Conservation (phyloP, 2,329 filamentous ascomycete genomes). For the Aspergillus eucalypticola region DNA sequence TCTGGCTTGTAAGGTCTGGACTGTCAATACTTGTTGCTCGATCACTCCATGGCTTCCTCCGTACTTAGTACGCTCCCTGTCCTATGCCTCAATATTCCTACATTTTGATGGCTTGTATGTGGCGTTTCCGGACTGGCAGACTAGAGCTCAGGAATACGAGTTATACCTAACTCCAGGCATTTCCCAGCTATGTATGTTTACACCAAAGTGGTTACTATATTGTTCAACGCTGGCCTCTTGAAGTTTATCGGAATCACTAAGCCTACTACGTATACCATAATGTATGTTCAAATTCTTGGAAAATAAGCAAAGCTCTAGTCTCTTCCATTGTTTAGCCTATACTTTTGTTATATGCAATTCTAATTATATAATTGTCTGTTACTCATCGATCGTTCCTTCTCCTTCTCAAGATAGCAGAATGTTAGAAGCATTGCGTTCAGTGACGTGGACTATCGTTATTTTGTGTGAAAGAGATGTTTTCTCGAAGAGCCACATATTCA, state of each 20-base stretch:
- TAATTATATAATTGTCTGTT: not conserved
- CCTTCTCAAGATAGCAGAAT: not conserved
- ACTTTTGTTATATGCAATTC: not conserved
- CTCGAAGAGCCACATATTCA: constrained; percentile 86
- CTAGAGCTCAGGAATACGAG: not conserved
- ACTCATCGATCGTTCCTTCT: not conserved
- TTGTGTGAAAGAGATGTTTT: constrained; percentile 77
- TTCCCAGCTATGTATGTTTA: not conserved
- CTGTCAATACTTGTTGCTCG: not conserved
- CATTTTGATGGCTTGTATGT: not conserved
- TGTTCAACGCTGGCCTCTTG: not conserved
- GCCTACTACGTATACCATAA: not conserved
- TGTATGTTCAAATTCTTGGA: no score
- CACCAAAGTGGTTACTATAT: not conserved
- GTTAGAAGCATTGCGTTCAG: not conserved
- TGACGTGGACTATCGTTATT: constrained; percentile 21
- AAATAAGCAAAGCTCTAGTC: not conserved
- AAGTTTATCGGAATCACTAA: not conserved
- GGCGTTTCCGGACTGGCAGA: not conserved
- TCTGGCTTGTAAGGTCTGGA: not conserved
- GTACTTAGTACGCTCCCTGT: not conserved
- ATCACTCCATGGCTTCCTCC: not conserved
- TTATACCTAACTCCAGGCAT: not conserved
- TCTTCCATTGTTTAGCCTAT: not conserved
- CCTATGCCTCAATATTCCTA: not conserved